A percentile compares a stretch with the other conserved stretches of the same genome.
phyloP scores from a whole-genome alignment of 495 filamentous ascomycete species.

The Penicillium riverlandense region DNA sequence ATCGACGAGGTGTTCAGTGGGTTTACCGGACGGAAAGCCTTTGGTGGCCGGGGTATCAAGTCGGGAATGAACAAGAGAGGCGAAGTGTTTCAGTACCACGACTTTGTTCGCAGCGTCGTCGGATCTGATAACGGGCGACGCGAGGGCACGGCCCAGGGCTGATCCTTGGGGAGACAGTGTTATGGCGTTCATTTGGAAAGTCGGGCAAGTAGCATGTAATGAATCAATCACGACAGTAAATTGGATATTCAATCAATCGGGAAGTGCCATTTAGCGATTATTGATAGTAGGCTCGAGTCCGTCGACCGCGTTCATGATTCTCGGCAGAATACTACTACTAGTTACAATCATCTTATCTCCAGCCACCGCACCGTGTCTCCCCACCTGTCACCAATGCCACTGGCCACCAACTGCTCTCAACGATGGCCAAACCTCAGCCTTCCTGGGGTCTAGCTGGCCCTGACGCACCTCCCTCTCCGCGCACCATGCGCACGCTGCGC shows the following conservation, averaged over 20 bases:
- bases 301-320: no score
- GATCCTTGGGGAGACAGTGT: no score
- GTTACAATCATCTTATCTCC: constrained; percentile 1
- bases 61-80: constrained; percentile 27
- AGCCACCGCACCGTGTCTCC: constrained; percentile 12
- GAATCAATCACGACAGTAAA: no score
- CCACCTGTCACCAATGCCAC: background rate
- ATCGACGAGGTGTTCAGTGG: constrained; percentile 77
- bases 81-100: constrained; percentile 41
- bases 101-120: constrained; percentile 36
- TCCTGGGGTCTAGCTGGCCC: constrained; percentile 26
- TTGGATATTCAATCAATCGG: no score
- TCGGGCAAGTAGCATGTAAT: no score
- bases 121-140: constrained; percentile 28
- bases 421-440: constrained; percentile 16
- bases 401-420: constrained; percentile 3
- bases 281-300: no score
- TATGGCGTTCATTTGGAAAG: no score
- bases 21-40: constrained; percentile 75
- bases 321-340: constrained; percentile 17
- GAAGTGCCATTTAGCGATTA: no score
- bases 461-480: constrained; percentile 36
- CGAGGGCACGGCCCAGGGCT: constrained; percentile 1
- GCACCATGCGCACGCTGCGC: constrained; percentile 41
- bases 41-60: constrained; percentile 39